Conservation (phyloP, 805 yeast genomes). For the Kodamaea fukazawae region DNA sequence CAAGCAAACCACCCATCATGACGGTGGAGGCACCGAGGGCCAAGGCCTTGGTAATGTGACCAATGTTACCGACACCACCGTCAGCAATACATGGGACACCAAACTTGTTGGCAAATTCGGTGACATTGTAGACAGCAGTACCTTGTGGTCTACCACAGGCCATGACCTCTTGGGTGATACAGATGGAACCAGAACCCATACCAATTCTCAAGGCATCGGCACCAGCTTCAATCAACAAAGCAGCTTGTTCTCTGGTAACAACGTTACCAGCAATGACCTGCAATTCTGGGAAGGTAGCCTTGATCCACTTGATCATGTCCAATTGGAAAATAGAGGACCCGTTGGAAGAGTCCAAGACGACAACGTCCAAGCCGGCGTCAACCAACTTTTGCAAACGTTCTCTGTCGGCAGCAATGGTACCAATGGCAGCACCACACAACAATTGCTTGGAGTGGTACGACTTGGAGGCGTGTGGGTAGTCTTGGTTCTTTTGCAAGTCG, state of each 20-base stretch:
- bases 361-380: conserved; percentile 96
- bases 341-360: conserved; percentile 92
- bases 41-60: conserved; percentile 95
- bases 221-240: conserved; percentile 86
- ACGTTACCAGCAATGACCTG: conserved; percentile 97
- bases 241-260: conserved; percentile 98
- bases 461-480: conserved; percentile 93
- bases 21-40: conserved; percentile 96
- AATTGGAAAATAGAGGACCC: conserved; percentile 96
- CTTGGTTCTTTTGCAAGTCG: conserved; percentile 93
- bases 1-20: conserved; percentile 99
- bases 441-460: conserved; percentile 90
- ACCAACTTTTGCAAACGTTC: conserved; percentile 80
- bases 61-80: conserved; percentile 98
- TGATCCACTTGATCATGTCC: conserved; percentile 90
- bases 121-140: conserved; percentile 93
- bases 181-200: conserved; percentile 99
- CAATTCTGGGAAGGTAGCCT: conserved; percentile 70
- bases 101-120: conserved; percentile 89
- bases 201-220: conserved; percentile 98
- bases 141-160: conserved; percentile 99
- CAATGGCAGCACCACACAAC: conserved; percentile 98
- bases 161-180: conserved; percentile 99
- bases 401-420: conserved; percentile 87
- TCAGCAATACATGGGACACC: conserved; percentile 99